Percentiles rank a stretch among this genome's conserved stretches.
Conservation (phyloP, 768 basidiomycete species). For the Sistotremastrum suecicum region DNA sequence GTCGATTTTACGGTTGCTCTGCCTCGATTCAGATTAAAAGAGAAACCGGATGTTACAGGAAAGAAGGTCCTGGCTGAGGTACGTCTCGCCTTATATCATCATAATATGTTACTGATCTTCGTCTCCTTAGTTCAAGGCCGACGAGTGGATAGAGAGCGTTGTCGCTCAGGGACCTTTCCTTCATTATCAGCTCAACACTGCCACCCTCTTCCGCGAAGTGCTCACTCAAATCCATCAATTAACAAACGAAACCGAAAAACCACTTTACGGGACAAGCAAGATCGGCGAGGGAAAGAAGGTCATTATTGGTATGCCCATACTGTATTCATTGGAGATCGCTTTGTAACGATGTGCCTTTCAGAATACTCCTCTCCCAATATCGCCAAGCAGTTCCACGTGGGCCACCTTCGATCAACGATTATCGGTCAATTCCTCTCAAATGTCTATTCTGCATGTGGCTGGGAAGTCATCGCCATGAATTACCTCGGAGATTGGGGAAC, state of each 20-base stretch:
- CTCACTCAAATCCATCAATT: constrained; percentile 63
- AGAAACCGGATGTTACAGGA: constrained; percentile 68
- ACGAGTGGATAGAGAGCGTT: constrained; percentile 62
- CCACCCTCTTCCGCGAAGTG: constrained; percentile 48
- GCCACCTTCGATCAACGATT: constrained; percentile 94
- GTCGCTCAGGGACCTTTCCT: constrained; percentile 68
- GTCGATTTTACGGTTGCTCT: constrained; percentile 85
- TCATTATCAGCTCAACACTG: constrained; percentile 59
- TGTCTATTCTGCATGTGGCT: constrained; percentile 83
- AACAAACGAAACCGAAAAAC: constrained; percentile 43
- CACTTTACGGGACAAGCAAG: constrained; percentile 74
- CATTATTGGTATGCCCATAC: constrained; percentile 28
- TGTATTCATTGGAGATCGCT: no score
- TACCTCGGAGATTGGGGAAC: constrained; percentile 99
- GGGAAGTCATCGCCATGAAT: constrained; percentile 84
- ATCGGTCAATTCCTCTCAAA: constrained; percentile 92
- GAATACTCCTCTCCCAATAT: constrained; percentile 98
- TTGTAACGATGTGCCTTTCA: constrained; percentile 8
- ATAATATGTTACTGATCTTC: background rate
- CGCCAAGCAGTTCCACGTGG: constrained; percentile 96
- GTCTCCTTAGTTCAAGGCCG: constrained; percentile 54
- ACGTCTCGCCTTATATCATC: constrained; percentile 15
- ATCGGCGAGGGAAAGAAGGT: constrained; percentile 70
- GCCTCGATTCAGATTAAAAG: constrained; percentile 79
- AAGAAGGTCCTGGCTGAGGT: constrained; percentile 62